A percentile compares a stretch with the other conserved stretches of the same genome.
Conservation (phyloP, 2,329 filamentous ascomycete species). For the Monilinia fructicola region DNA sequence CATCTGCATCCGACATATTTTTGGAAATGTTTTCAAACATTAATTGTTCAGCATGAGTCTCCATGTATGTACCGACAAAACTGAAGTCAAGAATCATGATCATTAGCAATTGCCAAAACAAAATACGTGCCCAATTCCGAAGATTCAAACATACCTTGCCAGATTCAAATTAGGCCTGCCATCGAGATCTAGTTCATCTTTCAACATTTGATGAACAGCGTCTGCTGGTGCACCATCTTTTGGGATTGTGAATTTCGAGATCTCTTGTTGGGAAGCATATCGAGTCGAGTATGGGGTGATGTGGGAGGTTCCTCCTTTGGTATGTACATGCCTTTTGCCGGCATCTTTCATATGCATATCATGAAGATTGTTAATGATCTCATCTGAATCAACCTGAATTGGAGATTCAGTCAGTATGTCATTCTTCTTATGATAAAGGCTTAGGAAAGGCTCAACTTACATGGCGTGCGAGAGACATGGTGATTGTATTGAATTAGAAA, state of each 20-base stretch:
- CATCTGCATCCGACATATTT: conserved; percentile 70
- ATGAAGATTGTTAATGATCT: conserved; percentile 54
- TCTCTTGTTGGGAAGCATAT: conserved; percentile 54
- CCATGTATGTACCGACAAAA: conserved; percentile 73
- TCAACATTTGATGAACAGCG: conserved; percentile 63
- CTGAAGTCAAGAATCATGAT: conserved; percentile 39
- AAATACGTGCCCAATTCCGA: not conserved
- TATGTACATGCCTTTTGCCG: conserved; percentile 42
- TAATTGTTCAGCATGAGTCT: conserved; percentile 61
- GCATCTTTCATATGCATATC: conserved; percentile 45
- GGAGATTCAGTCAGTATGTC: not conserved
- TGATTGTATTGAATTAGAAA: conserved; percentile 20
- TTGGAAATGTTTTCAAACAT: conserved; percentile 69
- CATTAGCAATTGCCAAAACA: conserved; percentile 7
- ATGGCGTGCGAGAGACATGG: conserved; percentile 53
- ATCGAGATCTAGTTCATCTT: conserved; percentile 63
- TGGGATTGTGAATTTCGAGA: conserved; percentile 61
- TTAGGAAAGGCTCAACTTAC: conserved; percentile 37
- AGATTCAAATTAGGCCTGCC: conserved; percentile 67
- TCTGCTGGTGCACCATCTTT: conserved; percentile 58
- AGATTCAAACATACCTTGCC: conserved; percentile 47
- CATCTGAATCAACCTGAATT: conserved; percentile 53
- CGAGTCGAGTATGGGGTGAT: conserved; percentile 58
- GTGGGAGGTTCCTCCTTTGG: conserved; percentile 48
- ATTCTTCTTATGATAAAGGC: not conserved